Conservation (phyloP, 192 early-diverging fungal species). For the Geranomyces variabilis region DNA sequence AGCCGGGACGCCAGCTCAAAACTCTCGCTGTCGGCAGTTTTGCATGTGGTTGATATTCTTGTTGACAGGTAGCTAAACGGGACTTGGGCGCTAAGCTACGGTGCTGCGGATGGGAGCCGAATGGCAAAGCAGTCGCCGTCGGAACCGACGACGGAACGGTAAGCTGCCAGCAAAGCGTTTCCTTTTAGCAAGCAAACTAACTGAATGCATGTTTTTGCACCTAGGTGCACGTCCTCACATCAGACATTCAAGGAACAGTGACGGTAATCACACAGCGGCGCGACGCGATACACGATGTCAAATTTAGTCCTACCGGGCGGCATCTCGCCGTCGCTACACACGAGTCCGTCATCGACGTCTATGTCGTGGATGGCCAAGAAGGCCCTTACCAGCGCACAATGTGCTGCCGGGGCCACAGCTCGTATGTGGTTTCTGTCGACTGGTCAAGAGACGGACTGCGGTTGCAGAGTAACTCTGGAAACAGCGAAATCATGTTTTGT, state of each 20-base stretch:
- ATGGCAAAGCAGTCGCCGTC: slow-evolving; percentile 28
- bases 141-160: slow-evolving; percentile 41
- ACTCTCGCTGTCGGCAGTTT: background rate
- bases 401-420: slow-evolving; percentile 37
- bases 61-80: slow-evolving; percentile 2
- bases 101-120: slow-evolving; percentile 28
- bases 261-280: slow-evolving; percentile 30
- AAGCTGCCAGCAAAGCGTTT: background rate
- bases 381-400: slow-evolving; percentile 30
- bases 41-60: background rate
- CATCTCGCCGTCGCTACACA: slow-evolving; percentile 38
- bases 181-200: background rate
- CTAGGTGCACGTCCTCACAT: slow-evolving; percentile 36
- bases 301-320: slow-evolving; percentile 34
- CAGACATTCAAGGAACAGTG: slow-evolving; percentile 22
- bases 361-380: slow-evolving; percentile 15
- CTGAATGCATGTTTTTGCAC: background rate
- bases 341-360: slow-evolving; percentile 40
- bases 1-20: background rate
- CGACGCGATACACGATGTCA: slow-evolving; percentile 37
- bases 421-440: slow-evolving; percentile 26
- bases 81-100: slow-evolving; percentile 20
- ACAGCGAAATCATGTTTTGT: slow-evolving; percentile 44
- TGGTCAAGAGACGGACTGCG: slow-evolving; percentile 29
- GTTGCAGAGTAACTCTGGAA: slow-evolving; percentile 34